Evolutionary conservation across 2,329 filamentous ascomycete species (phyloP), one percentile per base, ranked within the genome.

Genomic region (Leptographium flavum): DNA sequence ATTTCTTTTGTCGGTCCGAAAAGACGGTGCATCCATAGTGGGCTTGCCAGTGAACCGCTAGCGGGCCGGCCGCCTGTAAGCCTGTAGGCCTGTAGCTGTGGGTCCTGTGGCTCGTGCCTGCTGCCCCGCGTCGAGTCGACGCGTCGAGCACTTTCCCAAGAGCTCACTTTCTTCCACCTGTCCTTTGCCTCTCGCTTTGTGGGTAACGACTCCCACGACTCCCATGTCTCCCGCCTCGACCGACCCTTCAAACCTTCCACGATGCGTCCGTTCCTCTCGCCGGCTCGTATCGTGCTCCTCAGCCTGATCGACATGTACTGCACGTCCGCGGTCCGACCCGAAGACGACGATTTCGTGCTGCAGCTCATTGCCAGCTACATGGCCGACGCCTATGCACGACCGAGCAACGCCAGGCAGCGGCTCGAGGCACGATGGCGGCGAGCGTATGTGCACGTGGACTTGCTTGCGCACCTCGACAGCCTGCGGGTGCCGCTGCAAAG

Each of bases 221-320:
- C n/a, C n/a, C 27, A 7, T 28, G n/a, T 14, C 31, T 33, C 31
- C n/a, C n/a, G 21, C 19, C 21, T 7, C n/a, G 19, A 22, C 13
- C 7, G 9, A 7, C 35, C 21, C n/a, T 17, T n/a, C 10, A 8
- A 21, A 7, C 17, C 35, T 13, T 83, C 59, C 79, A 31, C 39
- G 8, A 51, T 53, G 49, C 49, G 47, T 4, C 46, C 48, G 21
- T 49, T 49, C 25, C 38, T 53, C 33, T 53, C 51, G 19, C 49
- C 51, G 4, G 48, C 48, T 32, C 94, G 92, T 59, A 75, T 96
- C 53, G 81, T 83, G 56, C 71, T 95, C 22, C 73, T 96, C 45
- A 76, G 79, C 45, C 74, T 98, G 44, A 74, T 92, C 43, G 77
- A 87, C 55, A 71, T 95, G 45, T 96, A 98, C 62, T 76, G 77